Evolutionary conservation across 2,329 filamentous ascomycete species (phyloP).

Genomic region (Magnaporthiopsis incrustans): DNA sequence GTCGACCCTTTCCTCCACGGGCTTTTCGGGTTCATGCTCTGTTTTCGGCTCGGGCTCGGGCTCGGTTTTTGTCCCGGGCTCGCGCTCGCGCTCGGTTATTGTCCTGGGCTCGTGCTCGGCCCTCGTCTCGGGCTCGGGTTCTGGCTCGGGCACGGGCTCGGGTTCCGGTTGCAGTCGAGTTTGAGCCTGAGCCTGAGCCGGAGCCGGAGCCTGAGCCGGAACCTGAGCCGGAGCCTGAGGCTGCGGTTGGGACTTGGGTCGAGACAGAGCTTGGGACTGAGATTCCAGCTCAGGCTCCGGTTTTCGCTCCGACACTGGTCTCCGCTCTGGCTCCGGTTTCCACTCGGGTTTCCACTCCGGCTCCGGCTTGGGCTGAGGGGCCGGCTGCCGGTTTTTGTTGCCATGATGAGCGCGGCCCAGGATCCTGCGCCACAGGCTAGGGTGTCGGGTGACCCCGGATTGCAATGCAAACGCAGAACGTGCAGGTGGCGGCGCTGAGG

Average conservation of each 20-base stretch:
- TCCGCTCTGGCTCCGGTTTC: neutral
- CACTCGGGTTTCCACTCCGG: neutral
- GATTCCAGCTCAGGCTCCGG: no score
- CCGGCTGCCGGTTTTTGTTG: neutral
- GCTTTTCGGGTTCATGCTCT: conserved; percentile 27
- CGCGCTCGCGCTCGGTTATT: conserved; percentile 1
- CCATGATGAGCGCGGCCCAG: conserved; percentile 8
- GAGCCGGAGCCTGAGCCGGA: conserved; percentile 20
- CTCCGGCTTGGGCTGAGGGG: neutral
- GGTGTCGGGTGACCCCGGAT: conserved; percentile 5
- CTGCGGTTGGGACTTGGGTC: conserved; percentile 15
- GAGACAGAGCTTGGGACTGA: neutral
- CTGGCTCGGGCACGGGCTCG: conserved; percentile 12
- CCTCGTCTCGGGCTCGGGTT: conserved; percentile 27
- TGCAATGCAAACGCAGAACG: neutral
- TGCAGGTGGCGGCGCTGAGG: conserved; percentile 9
- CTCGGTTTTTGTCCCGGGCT: no score
- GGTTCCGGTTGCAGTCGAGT: conserved; percentile 11
- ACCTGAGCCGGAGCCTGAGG: conserved; percentile 18
- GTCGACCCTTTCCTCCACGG: conserved; percentile 14
- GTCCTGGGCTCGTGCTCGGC: neutral
- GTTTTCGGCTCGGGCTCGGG: neutral
- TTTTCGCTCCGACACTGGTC: neutral
- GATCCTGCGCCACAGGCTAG: conserved; percentile 13
- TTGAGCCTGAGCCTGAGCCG: conserved; percentile 22